Base-by-base conservation (phyloP, 768 basidiomycete species). In the Postia placenta region DNA sequence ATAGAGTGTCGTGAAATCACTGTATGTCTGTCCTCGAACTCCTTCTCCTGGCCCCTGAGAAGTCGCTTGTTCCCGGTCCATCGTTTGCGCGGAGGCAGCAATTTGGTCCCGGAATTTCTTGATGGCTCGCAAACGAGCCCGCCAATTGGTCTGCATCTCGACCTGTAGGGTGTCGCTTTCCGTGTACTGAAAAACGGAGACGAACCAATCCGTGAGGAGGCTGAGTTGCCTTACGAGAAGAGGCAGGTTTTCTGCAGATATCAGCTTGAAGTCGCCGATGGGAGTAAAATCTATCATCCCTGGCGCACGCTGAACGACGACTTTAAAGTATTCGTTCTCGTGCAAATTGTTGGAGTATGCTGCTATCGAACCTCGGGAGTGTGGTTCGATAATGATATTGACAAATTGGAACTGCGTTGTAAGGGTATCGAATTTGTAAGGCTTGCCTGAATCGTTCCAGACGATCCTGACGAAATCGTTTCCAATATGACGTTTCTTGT, bases 401-500 rank as follows among this genome's bases (percentile, higher is more conserved):
- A 97, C 82, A 61, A 95, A 97, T 63, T 97, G 94, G 74, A 95
- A 99, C 61, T 91, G 83, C 7, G 95, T 95, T 20, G 78, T 70
- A 48, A 99, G 76, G 5, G 94, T 98, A 68, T 96, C 90, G 63
- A 97, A 96, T 45, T 72, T 78, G 67, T 96, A 98, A 2, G 85
- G 80, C 22, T 68, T 58, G n/a, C 94, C 94, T 11, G 92, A 92
- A 62, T 98, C 95, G 69, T 99, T 99, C 89, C 92, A 99, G 53
- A 99, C 79, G 65, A 99, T 92, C 49, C 92, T 85, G 57, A 97
- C 89, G 51, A 80, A 91, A 69, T 97, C 95, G 66, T 99, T 99
- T 28, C 96, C 96, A 47, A 99, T 92, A 63, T 96, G 91, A 30
- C 86, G 75, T 66, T 98, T 98, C 74, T 99, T 99, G 72, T 83